Percentiles rank a stretch among this genome's conserved stretches.
phyloP scores from a whole-genome alignment of 2,329 filamentous ascomycete species.

The Xylaria sp. region DNA sequence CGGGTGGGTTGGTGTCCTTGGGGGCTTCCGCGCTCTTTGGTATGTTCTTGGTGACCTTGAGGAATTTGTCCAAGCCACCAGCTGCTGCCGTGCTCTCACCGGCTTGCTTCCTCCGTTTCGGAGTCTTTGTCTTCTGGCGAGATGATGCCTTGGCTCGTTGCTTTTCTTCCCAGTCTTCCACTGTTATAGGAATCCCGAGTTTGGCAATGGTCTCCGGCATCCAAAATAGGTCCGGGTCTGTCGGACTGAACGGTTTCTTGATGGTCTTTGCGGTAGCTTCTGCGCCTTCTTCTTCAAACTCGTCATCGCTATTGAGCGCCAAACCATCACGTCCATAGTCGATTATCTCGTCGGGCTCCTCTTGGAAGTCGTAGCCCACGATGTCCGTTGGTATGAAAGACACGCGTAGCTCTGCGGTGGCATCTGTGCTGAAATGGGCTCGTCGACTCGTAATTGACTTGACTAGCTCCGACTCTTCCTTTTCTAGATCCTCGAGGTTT shows the following conservation, averaged over 20 bases:
- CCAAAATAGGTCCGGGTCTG: slow-evolving; percentile 68
- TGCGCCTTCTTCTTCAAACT: slow-evolving; percentile 46
- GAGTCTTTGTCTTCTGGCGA: slow-evolving; percentile 30
- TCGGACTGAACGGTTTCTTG: slow-evolving; percentile 63
- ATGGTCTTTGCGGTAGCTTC: slow-evolving; percentile 30
- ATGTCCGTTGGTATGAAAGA: slow-evolving; percentile 76
- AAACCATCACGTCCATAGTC: slow-evolving; percentile 55
- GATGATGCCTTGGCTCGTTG: slow-evolving; percentile 37
- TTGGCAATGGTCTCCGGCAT: slow-evolving; percentile 66
- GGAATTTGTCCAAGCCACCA: slow-evolving; percentile 45
- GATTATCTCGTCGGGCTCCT: slow-evolving; percentile 67
- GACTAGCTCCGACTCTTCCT: slow-evolving; percentile 58
- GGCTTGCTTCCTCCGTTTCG: slow-evolving; percentile 27
- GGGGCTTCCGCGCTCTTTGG: slow-evolving; percentile 4
- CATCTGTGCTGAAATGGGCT: slow-evolving; percentile 74
- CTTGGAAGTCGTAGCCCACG: slow-evolving; percentile 74
- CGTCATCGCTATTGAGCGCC: slow-evolving; percentile 68
- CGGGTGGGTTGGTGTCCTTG: slow-evolving; percentile 4
- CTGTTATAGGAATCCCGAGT: slow-evolving; percentile 65
- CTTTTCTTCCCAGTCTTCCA: slow-evolving; percentile 64
- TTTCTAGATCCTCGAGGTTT: slow-evolving; percentile 41
- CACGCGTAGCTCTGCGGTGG: slow-evolving; percentile 74
- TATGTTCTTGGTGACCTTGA: slow-evolving; percentile 44
- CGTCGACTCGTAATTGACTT: slow-evolving; percentile 69
- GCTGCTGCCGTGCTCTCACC: slow-evolving; percentile 23